Percentiles rank a stretch among this genome's conserved stretches.
Conservation (phyloP, 1,284 basidiomycete species). For the Malassezia psittaci region DNA sequence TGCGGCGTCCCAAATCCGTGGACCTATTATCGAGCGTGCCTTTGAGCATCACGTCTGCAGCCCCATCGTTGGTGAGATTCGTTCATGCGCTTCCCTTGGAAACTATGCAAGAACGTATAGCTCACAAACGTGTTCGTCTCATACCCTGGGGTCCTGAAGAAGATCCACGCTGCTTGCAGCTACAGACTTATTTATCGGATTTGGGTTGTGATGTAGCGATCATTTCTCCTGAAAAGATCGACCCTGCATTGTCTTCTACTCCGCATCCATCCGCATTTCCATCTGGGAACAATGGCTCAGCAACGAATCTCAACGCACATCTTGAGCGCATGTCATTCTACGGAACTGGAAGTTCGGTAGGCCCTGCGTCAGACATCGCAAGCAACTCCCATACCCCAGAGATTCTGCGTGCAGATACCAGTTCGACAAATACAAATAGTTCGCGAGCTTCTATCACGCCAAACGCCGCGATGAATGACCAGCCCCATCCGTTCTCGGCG, state of each 20-base stretch:
- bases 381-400: background rate
- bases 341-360: background rate
- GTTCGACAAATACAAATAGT: background rate
- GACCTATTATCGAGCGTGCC: slow-evolving; percentile 13
- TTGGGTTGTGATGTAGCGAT: slow-evolving; percentile 3
- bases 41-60: background rate
- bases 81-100: background rate
- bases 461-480: background rate
- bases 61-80: background rate
- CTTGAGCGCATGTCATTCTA: background rate
- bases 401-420: background rate
- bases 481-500: background rate
- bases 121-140: background rate
- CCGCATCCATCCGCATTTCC: background rate
- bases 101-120: background rate
- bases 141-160: background rate
- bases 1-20: slow-evolving; percentile 3
- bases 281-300: background rate
- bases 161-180: background rate
- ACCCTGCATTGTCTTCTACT: background rate
- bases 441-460: background rate
- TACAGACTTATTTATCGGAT: background rate
- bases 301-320: background rate
- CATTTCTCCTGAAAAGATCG: background rate
- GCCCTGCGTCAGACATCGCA: background rate